Evolutionary conservation across 2,329 filamentous ascomycete species (phyloP), one percentile per base, ranked within the genome.

Genomic region (Colletotrichum lentis): DNA sequence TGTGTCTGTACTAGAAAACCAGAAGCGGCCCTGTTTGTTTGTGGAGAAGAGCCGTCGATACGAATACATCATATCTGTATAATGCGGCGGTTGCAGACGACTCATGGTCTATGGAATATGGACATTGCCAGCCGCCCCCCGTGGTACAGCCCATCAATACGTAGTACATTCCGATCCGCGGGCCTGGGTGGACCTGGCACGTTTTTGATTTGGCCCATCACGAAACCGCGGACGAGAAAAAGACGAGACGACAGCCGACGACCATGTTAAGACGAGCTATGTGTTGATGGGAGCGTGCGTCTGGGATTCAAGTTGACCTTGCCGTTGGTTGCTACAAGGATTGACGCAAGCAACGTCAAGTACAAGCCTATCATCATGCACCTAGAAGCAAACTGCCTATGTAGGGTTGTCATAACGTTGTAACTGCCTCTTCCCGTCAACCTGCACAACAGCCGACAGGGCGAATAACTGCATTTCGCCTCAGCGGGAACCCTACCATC

Each of bases 131-230:
- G 39, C 59, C 55, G 52, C 59, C 46, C 59, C 46, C 49, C 39
- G 47, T 31, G 20, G 18, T 35, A 43, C 63, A 49, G 37, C 31
- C 52, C 41, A 60, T 27, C 10, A 31, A 54, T 27, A 61, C 41
- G 61, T 66, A 31, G 39, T 27, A 61, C 41, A 66, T 66, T 60
- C 50, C 44, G 55, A 69, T 69, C 49, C 31, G 50, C 66, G 55
- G 56, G 44, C 49, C 62, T 27, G 18, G 31, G 66, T 56, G 62
- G 56, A 41, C 52, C 62, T 52, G 31, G 5, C 50, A 27, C 60
- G 47, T 50, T 57, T 57, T 24, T 24, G 54, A 24, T 3, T 39
- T 37, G 31, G 27, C 37, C 22, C 35, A 47, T 57, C 22, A 55
- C 12, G 47, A 44, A 44, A 46, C 24, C 14, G 37, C 31, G n/a